These are phyloP conservation scores for Helenozyma rhizophorensis DNA, from an alignment of 805 yeast species.

Conservation along the genomic window DNA sequence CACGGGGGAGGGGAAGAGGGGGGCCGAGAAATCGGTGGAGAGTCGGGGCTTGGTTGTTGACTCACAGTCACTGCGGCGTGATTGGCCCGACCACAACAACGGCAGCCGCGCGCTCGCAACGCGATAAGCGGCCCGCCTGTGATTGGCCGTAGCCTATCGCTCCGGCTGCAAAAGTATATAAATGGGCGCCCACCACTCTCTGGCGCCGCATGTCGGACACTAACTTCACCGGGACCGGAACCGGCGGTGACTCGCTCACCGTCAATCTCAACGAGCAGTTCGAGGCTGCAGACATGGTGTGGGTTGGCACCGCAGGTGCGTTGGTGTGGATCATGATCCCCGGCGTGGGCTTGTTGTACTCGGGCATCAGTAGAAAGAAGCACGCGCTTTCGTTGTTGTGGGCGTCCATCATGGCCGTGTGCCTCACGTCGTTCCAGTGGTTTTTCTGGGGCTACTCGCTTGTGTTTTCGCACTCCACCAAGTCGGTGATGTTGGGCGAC, in stretches of 20 bases:
- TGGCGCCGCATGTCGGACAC: constrained; percentile 4
- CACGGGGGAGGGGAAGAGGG: too few species aligned
- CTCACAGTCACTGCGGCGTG: too few species aligned
- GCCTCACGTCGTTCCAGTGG: constrained; percentile 90
- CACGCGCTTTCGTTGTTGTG: constrained; percentile 92
- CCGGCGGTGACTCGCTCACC: constrained; percentile 78
- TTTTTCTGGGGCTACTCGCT: constrained; percentile 81
- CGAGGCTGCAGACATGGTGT: constrained; percentile 75
- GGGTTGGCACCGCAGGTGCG: constrained; percentile 74
- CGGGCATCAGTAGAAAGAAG: constrained; percentile 91
- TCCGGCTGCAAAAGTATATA: constrained; percentile 2
- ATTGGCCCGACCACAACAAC: not conserved
- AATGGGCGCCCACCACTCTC: not conserved
- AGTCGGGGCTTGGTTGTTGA: too few species aligned
- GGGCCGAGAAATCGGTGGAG: too few species aligned
- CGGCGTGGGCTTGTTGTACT: constrained; percentile 89
- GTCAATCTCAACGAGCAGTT: constrained; percentile 68
- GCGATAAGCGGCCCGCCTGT: constrained; percentile 1
- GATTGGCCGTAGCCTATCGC: constrained; percentile 5
- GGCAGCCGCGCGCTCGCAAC: constrained; percentile 2
- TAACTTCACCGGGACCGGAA: constrained; percentile 49
- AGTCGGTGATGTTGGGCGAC: constrained; percentile 71
- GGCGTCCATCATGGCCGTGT: constrained; percentile 88
- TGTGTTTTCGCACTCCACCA: constrained; percentile 66
- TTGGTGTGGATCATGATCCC: constrained; percentile 96